Evolutionary conservation across 139 green algal species (phyloP).

Genomic region (Closterium sp.): DNA sequence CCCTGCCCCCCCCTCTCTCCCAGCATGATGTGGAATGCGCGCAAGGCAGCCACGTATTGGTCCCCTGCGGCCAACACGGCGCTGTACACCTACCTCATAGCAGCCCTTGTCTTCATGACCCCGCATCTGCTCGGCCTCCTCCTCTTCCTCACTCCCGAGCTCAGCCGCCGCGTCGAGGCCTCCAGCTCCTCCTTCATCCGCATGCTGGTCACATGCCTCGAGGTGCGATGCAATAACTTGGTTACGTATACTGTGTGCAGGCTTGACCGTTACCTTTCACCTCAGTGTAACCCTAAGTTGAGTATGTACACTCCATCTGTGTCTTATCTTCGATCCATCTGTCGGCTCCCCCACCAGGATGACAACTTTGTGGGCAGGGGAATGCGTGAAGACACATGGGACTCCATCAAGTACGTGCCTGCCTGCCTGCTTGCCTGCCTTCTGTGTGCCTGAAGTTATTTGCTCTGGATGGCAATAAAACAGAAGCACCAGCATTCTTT

Average conservation of each 20-base stretch:
- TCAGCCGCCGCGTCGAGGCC: conserved; percentile 14
- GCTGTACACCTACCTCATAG: not conserved
- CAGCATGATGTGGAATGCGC: conserved; percentile 15
- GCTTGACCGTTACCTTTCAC: too few species aligned
- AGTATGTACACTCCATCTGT: not conserved
- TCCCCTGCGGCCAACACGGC: not conserved
- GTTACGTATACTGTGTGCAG: too few species aligned
- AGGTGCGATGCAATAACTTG: conserved; percentile 13
- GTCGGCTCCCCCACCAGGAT: not conserved
- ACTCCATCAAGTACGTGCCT: conserved; percentile 12
- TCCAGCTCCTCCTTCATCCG: conserved; percentile 19
- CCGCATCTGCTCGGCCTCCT: conserved; percentile 20
- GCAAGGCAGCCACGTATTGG: not conserved
- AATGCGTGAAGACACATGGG: conserved; percentile 27
- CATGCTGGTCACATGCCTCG: conserved; percentile 19
- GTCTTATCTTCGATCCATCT: not conserved
- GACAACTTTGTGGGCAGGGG: conserved; percentile 28
- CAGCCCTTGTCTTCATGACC: not conserved
- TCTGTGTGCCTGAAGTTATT: not conserved
- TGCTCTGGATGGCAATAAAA: not conserved
- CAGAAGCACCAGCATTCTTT: too few species aligned
- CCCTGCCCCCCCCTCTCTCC: not conserved
- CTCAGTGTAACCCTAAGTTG: too few species aligned
- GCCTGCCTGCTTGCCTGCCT: not conserved
- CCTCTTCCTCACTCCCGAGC: not conserved